Evolutionary conservation across 2,329 filamentous ascomycete species (phyloP), one percentile per base, ranked within the genome.

Genomic region (Colletotrichum nymphaeae): DNA sequence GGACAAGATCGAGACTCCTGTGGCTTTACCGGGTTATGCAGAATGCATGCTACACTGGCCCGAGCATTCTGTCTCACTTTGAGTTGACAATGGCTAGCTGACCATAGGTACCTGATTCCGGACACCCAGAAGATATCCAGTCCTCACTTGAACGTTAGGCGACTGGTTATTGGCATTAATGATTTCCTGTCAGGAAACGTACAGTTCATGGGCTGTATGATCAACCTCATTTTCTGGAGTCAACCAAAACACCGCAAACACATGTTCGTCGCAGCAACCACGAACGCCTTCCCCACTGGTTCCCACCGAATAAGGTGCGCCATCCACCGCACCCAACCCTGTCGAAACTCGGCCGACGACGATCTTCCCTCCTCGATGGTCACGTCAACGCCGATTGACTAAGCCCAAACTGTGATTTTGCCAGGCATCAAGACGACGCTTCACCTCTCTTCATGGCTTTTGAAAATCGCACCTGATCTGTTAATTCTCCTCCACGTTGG

Each of bases 401-500:
- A 60, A 59, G 67, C 66, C 65, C 42, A 49, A 49, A 49, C 19
- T 49, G 8, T 49, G 19, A 22, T 49, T 49, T 49, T 49, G 19
- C 19, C 19, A 49, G 16, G 9, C 19, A 49, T 49, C 42, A 22
- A 49, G n/a, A 22, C 42, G 19, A 49, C 42, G 19, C 19, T n/a
- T 49, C 19, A 49, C 42, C 4, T 22, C 42, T 49, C 19, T n/a
- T 3, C 16, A 11, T 49, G 6, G 8, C 42, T 49, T 49, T 49
- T 49, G 19, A 46, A 63, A 53, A 24, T 16, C 30, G 24, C 4
- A 5, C 16, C 14, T 7, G 6, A 11, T 46, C 32, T n/a, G 5
- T 49, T 53, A 76, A 49, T 73, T 69, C 57, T 53, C 63, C 60
- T 77, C 75, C 5, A 75, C 22, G 46, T 74, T 73, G n/a, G 75